Evolutionary conservation across 2,329 filamentous ascomycete genomes (phyloP).

Genomic region (Coleophoma crateriformis): DNA sequence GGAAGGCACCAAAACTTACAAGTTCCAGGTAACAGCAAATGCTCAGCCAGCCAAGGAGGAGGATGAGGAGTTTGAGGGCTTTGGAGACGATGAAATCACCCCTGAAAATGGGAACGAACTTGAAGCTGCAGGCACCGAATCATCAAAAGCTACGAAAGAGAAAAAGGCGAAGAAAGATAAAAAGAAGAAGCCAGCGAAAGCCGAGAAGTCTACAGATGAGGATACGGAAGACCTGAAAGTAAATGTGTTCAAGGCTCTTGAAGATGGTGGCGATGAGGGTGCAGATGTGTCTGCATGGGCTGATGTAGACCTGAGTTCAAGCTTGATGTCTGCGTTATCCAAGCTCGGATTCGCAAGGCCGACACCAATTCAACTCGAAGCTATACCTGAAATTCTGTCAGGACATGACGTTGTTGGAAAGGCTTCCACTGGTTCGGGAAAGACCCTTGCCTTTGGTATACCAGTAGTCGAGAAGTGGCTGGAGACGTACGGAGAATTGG

Average conservation of each 20-base stretch:
- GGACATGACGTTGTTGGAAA: constrained; percentile 94
- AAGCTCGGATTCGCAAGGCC: constrained; percentile 76
- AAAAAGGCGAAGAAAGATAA: constrained; percentile 21
- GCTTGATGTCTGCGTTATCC: constrained; percentile 67
- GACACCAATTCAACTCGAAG: constrained; percentile 71
- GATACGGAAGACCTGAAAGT: constrained; percentile 21
- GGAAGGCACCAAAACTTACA: constrained; percentile 5
- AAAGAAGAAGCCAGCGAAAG: constrained; percentile 21
- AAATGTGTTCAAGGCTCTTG: constrained; percentile 37
- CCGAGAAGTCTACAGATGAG: constrained; percentile 22
- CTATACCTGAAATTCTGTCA: constrained; percentile 76
- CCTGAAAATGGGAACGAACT: constrained; percentile 20
- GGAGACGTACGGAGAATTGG: constrained; percentile 35
- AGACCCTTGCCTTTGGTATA: constrained; percentile 91
- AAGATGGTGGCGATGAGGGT: constrained; percentile 49
- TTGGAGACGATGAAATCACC: constrained; percentile 43
- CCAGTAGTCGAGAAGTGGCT: constrained; percentile 86
- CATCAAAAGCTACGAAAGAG: constrained; percentile 24
- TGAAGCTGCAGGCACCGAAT: constrained; percentile 18
- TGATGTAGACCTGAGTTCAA: constrained; percentile 64
- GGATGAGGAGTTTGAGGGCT: constrained; percentile 57
- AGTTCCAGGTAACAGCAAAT: constrained; percentile 19
- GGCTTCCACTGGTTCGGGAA: constrained; percentile 92
- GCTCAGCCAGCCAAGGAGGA: constrained; percentile 27
- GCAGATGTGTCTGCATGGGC: constrained; percentile 77